Base-by-base conservation (phyloP, 2,329 filamentous ascomycete species). In the Fusarium tricinctum region DNA sequence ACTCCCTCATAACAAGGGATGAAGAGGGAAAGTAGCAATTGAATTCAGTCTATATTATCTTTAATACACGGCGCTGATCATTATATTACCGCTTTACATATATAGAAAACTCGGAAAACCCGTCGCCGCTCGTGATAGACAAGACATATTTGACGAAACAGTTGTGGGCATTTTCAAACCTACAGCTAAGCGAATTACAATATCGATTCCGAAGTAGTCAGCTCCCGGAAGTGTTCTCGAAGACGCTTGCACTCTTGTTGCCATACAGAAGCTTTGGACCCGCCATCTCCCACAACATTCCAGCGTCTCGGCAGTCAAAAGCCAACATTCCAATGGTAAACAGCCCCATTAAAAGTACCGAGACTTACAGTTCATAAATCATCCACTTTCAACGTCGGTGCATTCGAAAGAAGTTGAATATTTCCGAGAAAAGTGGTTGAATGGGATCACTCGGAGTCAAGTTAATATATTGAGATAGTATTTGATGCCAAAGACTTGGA, bases 271-370 rank as follows among this genome's bases (percentile, higher is more conserved):
- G 56, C 35, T 49, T 20, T 13, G 47, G 63, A 53, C 58, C 42
- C 64, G 12, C 42, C 15, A n/a, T 26, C 52, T 55, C 44, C 59
- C 58, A 61, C 54, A 48, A 13, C 45, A 55, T 69, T 58, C 67
- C 59, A 55, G 35, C 35, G 46, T 40, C 39, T 56, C 66, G 62
- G 65, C 19, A 69, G 28, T 66, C 40, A 20, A 54, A 45, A 43
- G 7, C 15, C 32, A 56, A 38, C 58, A 68, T 65, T 70, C 58
- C 67, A 68, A 55, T 32, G 30, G 42, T 28, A 32, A 14, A 26
- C 44, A 53, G 52, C 63, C 55, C 47, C 46, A 15, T 54, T 44
- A 32, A 35, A 61, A 68, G 33, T 33, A 6, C 43, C 48, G 42
- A 54, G 57, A 42, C 26, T 10, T 19, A 5, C 28, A 26, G 22